Evolutionary conservation across 192 early-diverging fungal genomes (phyloP).

Genomic region (Umbelopsis sp.): DNA sequence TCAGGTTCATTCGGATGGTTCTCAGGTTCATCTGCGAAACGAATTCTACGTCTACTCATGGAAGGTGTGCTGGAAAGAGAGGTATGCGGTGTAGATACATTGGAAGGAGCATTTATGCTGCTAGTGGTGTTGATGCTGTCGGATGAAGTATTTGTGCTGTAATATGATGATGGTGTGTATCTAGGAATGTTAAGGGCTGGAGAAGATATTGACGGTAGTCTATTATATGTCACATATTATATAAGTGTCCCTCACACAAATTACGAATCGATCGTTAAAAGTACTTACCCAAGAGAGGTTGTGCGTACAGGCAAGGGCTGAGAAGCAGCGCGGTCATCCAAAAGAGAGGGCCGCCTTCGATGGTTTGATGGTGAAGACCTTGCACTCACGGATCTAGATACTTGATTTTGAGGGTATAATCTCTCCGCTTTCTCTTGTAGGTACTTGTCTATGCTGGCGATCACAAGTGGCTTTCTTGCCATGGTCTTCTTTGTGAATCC

Average conservation of each 20-base stretch:
- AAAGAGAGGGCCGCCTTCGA: background rate
- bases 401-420: constrained; percentile 16
- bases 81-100: background rate
- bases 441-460: constrained; percentile 48
- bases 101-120: background rate
- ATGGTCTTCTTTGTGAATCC: constrained; percentile 51
- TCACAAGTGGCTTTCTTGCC: constrained; percentile 44
- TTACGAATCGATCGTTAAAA: too few species aligned
- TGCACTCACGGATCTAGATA: constrained; percentile 9
- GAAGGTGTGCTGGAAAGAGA: background rate
- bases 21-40: background rate
- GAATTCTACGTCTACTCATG: background rate
- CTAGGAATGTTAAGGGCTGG: background rate
- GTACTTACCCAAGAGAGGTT: constrained; percentile 9
- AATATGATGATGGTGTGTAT: background rate
- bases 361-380: background rate
- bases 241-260: background rate
- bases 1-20: too few species aligned
- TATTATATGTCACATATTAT: background rate
- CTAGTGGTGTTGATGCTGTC: constrained; percentile 10
- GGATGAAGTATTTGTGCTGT: background rate
- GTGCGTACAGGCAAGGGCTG: constrained; percentile 4
- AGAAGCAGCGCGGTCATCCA: constrained; percentile 1
- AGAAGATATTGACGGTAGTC: background rate
- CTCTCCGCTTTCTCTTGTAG: constrained; percentile 45